phyloP scores from a whole-genome alignment of 306 rosid genomes.

The Cicer bijugum region DNA sequence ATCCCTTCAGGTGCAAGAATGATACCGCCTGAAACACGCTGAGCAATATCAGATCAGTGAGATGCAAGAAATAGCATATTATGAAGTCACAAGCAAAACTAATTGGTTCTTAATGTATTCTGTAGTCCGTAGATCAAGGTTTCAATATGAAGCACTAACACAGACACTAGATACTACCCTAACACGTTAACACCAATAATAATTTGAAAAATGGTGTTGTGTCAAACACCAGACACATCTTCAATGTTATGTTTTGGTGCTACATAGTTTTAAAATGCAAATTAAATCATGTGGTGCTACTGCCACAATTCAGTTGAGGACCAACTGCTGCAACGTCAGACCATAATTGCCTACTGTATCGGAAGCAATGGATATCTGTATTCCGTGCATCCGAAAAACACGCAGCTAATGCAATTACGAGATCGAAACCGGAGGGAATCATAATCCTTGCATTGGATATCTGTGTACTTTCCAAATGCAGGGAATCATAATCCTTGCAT shows the following conservation, averaged over 20 bases:
- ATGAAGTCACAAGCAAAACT: constrained; percentile 28
- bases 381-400: background rate
- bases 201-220: too few relatives aligned
- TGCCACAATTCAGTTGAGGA: background rate
- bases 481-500: background rate
- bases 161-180: too few relatives aligned
- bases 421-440: background rate
- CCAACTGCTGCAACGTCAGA: background rate
- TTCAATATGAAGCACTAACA: background rate
- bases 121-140: background rate
- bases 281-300: background rate
- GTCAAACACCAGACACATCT: too few relatives aligned
- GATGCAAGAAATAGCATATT: constrained; percentile 37
- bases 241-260: too few relatives aligned
- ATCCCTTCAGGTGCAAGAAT: constrained; percentile 92
- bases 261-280: background rate
- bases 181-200: too few relatives aligned
- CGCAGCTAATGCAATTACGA: background rate
- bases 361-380: too few relatives aligned
- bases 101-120: background rate
- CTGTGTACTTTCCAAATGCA: background rate
- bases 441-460: background rate
- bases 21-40: constrained; percentile 95
- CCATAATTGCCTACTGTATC: background rate
- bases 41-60: constrained; percentile 74